Evolutionary conservation across 495 filamentous ascomycete genomes (phyloP).

Genomic region (Penicillium samsonianum): DNA sequence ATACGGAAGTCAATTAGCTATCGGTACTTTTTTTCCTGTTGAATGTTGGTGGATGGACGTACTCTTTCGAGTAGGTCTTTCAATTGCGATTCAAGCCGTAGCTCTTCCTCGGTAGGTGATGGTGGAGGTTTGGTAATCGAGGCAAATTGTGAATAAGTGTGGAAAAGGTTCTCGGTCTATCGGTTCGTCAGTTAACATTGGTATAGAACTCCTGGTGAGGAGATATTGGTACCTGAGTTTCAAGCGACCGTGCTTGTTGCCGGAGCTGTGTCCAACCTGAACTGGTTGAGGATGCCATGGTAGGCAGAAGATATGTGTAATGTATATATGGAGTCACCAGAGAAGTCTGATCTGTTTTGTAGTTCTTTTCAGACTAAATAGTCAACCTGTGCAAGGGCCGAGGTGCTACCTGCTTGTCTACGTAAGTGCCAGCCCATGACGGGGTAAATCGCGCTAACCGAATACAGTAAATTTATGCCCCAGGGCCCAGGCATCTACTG

Average conservation of each 20-base stretch:
- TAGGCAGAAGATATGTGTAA: slow-evolving; percentile 2
- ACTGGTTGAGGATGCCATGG: slow-evolving; percentile 73
- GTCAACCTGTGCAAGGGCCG: slow-evolving; percentile 17
- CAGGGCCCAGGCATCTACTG: background rate
- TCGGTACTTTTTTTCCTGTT: slow-evolving; percentile 3
- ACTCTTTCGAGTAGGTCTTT: slow-evolving; percentile 73
- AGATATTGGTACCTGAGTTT: slow-evolving; percentile 72
- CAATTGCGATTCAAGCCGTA: slow-evolving; percentile 73
- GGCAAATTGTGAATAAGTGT: slow-evolving; percentile 95
- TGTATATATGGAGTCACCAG: background rate
- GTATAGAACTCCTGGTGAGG: background rate
- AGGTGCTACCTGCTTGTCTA: slow-evolving; percentile 16
- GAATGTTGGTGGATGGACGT: slow-evolving; percentile 16
- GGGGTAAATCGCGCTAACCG: slow-evolving; percentile 17
- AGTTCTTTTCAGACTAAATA: background rate
- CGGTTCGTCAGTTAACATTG: slow-evolving; percentile 12
- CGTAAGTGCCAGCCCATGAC: slow-evolving; percentile 20
- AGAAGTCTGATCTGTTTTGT: slow-evolving; percentile 13
- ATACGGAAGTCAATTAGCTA: slow-evolving; percentile 9
- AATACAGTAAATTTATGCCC: slow-evolving; percentile 12
- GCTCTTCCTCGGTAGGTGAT: slow-evolving; percentile 85
- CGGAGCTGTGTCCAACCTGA: slow-evolving; percentile 94
- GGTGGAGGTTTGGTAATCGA: slow-evolving; percentile 73
- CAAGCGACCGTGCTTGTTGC: slow-evolving; percentile 85
- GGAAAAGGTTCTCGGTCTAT: slow-evolving; percentile 90